Conservation (phyloP, 2,329 filamentous ascomycete genomes). For the Cladosporium sp. region DNA sequence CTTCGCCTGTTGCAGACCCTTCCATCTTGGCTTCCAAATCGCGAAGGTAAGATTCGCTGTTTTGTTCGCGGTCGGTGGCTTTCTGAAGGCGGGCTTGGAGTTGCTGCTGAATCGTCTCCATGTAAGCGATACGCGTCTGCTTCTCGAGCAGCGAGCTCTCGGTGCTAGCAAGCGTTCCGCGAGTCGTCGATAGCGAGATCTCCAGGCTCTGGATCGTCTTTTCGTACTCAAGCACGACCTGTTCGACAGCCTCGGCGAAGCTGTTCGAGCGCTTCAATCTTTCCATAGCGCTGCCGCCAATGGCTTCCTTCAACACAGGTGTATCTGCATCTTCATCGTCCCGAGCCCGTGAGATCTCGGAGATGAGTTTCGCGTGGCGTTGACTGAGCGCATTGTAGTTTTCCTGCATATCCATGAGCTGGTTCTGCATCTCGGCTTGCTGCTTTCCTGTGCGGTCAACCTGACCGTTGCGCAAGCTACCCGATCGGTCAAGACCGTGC, state of each 20-base stretch:
- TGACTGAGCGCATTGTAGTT: conserved; percentile 88
- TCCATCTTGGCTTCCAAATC: conserved; percentile 88
- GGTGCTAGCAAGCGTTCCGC: conserved; percentile 72
- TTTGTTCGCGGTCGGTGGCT: conserved; percentile 81
- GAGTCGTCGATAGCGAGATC: conserved; percentile 81
- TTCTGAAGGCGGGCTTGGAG: conserved; percentile 88
- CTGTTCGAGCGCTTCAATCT: conserved; percentile 90
- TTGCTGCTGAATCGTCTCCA: conserved; percentile 87
- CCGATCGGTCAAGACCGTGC: conserved; percentile 56
- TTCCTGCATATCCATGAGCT: conserved; percentile 85
- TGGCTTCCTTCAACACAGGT: conserved; percentile 53
- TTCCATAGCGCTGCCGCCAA: conserved; percentile 75
- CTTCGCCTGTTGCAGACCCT: conserved; percentile 82
- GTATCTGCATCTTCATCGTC: conserved; percentile 54
- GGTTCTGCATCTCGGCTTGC: conserved; percentile 86
- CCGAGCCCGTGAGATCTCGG: conserved; percentile 81
- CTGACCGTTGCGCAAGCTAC: not conserved
- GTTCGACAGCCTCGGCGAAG: conserved; percentile 91
- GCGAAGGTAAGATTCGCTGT: conserved; percentile 86
- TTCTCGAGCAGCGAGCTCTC: conserved; percentile 86
- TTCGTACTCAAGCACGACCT: conserved; percentile 94
- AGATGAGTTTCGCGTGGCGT: conserved; percentile 90
- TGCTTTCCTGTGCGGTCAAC: conserved; percentile 59
- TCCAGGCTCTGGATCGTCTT: conserved; percentile 96
- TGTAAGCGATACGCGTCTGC: conserved; percentile 87